phyloP scores from a whole-genome alignment of 2,329 filamentous ascomycete species.

The Claviceps fusiformis region DNA sequence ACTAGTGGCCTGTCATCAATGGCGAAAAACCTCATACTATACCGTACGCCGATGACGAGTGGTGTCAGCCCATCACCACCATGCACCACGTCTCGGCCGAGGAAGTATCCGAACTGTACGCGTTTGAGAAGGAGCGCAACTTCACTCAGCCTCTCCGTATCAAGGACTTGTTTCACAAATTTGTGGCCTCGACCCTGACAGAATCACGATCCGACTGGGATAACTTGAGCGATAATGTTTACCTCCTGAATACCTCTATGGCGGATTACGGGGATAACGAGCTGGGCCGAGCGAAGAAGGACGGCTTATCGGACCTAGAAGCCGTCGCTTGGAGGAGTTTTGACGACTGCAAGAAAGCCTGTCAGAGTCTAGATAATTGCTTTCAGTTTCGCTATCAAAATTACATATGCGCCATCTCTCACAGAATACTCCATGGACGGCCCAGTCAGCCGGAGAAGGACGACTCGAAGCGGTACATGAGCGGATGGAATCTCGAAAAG shows the following conservation, averaged over 20 bases:
- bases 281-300: conserved; percentile 18
- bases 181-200: conserved; percentile 27
- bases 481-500: conserved; percentile 13
- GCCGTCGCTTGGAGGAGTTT: conserved; percentile 27
- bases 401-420: conserved; percentile 23
- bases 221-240: conserved; percentile 32
- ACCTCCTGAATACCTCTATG: conserved; percentile 23
- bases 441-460: conserved; percentile 19
- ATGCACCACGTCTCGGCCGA: conserved; percentile 41
- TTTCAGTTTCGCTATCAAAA: conserved; percentile 28
- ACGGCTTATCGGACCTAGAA: conserved; percentile 22
- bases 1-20: conserved; percentile 39
- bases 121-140: conserved; percentile 32
- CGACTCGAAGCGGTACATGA: conserved; percentile 15
- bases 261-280: conserved; percentile 19
- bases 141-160: conserved; percentile 23
- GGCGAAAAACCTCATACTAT: conserved; percentile 40
- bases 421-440: conserved; percentile 24
- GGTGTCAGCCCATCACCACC: conserved; percentile 42
- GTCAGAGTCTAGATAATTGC: conserved; percentile 23
- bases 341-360: conserved; percentile 31
- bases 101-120: conserved; percentile 36
- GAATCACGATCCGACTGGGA: conserved; percentile 35
- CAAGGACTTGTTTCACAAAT: conserved; percentile 33
- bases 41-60: conserved; percentile 31